These are phyloP conservation scores for Cunninghamia lanceolata DNA, from an alignment of 75 land plant genomes.

Conservation along the genomic window DNA sequence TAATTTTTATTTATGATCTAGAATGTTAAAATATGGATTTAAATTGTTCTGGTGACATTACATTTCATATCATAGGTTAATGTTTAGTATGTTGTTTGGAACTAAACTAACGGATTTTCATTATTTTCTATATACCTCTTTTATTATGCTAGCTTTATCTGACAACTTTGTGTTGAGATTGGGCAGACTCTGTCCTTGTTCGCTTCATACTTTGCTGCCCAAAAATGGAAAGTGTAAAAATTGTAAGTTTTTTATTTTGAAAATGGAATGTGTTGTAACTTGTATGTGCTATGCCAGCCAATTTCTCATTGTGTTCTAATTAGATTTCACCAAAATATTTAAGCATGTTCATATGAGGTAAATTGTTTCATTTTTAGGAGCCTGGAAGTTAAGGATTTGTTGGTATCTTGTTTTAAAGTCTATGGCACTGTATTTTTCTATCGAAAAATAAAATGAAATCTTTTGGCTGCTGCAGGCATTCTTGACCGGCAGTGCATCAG, in stretches of 20 bases:
- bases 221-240: constrained; percentile 47
- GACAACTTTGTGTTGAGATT: constrained; percentile 2
- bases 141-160: background rate
- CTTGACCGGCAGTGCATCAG: constrained; percentile 59
- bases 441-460: background rate
- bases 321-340: background rate
- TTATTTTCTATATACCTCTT: background rate
- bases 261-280: background rate
- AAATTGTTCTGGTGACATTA: constrained; percentile 26
- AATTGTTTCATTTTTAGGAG: background rate
- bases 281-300: background rate
- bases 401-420: background rate
- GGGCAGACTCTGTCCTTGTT: constrained; percentile 58
- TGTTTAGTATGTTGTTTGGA: background rate
- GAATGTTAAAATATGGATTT: constrained; percentile 12
- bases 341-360: background rate
- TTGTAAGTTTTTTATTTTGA: constrained; percentile 33
- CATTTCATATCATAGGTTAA: constrained; percentile 5
- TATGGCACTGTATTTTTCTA: background rate
- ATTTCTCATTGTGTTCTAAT: background rate
- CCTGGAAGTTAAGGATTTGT: background rate
- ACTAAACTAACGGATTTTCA: background rate
- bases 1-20: background rate
- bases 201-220: constrained; percentile 77
- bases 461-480: constrained; percentile 45